Percentiles rank a stretch among this genome's conserved stretches.
These are phyloP conservation scores for Toxoplasma gondii DNA, from an alignment of 169 alveolate species.

Conservation along the genomic window DNA sequence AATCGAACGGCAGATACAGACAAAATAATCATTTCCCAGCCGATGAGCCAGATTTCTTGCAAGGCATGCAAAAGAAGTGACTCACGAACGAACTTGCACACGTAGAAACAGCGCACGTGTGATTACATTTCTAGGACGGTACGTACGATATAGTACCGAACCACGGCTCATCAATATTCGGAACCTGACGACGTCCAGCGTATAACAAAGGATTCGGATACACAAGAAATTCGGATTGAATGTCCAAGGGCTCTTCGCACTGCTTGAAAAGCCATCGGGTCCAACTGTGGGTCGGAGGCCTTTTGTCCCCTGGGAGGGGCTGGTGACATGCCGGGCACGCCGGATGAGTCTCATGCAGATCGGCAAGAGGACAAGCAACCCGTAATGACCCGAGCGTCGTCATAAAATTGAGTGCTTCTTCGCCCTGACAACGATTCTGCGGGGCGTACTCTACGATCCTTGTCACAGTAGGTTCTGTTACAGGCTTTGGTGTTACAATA, in stretches of 20 bases:
- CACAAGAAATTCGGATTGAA: conserved; percentile 8
- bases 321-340: background rate
- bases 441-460: background rate
- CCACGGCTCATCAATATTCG: conserved; percentile 30
- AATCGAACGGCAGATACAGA: background rate
- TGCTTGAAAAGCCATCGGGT: conserved; percentile 35
- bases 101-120: background rate
- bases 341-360: background rate
- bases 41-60: background rate
- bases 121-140: background rate
- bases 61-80: background rate
- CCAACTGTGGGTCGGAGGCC: conserved; percentile 4
- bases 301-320: background rate
- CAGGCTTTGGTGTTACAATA: background rate
- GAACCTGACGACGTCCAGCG: background rate
- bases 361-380: background rate
- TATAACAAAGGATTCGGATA: background rate
- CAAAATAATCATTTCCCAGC: background rate
- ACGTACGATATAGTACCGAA: conserved; percentile 14
- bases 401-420: background rate
- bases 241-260: conserved; percentile 33
- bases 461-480: background rate
- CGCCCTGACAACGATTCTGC: background rate
- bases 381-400: background rate
- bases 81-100: background rate